Percentiles rank a stretch among this genome's conserved stretches.
Conservation (phyloP, 179 eudicot genomes). For the Corrigiola litoralis region DNA sequence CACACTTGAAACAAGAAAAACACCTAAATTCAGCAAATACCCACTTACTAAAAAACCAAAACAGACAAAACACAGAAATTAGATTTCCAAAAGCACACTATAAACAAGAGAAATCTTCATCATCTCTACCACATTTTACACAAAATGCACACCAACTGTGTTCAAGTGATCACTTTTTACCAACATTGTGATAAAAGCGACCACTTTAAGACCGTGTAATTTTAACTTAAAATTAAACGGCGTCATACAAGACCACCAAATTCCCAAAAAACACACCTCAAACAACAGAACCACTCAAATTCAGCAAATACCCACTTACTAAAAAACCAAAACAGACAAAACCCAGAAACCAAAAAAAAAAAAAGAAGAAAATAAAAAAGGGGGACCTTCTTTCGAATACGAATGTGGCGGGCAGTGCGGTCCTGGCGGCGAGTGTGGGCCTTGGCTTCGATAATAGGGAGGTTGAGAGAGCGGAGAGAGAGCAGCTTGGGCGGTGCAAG, state of each 20-base stretch:
- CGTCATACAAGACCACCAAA: no score
- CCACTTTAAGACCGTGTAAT: no score
- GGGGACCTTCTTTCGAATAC: slow-evolving; percentile 84
- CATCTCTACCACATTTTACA: no score
- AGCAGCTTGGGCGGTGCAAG: slow-evolving; percentile 25
- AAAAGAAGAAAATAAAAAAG: not conserved
- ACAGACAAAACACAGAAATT: slow-evolving; percentile 4
- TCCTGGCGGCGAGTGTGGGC: slow-evolving; percentile 55
- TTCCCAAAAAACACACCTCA: not conserved
- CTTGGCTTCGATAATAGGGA: slow-evolving; percentile 43
- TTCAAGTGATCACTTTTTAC: no score
- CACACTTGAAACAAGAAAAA: not conserved
- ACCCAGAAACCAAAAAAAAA: not conserved
- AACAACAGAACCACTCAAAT: not conserved
- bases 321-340: not conserved
- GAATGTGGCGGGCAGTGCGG: slow-evolving; percentile 72
- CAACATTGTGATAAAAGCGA: no score
- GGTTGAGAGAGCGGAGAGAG: slow-evolving; percentile 22
- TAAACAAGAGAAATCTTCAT: no score
- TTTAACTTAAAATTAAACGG: no score
- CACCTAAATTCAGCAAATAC: not conserved
- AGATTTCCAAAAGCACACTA: no score
- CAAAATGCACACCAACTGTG: no score
- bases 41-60: not conserved
- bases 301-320: not conserved